Percentiles rank a stretch among this genome's conserved stretches.
These are phyloP conservation scores for Fraxinus americana DNA, from an alignment of 257 asterid genomes.

Conservation along the genomic window DNA sequence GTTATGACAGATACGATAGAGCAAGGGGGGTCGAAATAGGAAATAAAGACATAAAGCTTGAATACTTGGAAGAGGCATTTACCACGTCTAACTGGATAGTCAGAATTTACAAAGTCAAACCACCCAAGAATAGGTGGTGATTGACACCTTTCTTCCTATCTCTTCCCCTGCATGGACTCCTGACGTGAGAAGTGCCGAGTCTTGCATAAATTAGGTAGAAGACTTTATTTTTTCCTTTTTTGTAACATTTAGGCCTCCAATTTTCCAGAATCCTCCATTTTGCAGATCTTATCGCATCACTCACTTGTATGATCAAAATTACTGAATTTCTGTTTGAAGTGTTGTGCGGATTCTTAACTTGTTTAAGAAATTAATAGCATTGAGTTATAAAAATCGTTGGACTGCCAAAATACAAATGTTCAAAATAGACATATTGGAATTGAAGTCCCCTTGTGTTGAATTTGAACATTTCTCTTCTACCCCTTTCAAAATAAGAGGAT, in stretches of 20 bases:
- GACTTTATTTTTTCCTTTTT: constrained; percentile 5
- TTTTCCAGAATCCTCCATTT: constrained; percentile 2
- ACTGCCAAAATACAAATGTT: not conserved
- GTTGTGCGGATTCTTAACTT: not conserved
- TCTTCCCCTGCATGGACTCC: constrained; percentile 29
- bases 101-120: constrained; percentile 92
- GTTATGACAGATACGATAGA: constrained; percentile 71
- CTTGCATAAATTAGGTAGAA: constrained; percentile 28
- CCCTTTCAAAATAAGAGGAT: not conserved
- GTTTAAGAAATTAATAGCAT: not conserved
- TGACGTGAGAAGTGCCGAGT: constrained; percentile 34
- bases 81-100: constrained; percentile 98
- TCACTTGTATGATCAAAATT: not conserved
- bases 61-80: constrained; percentile 92
- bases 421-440: not conserved
- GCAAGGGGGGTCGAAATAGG: constrained; percentile 99
- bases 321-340: not conserved
- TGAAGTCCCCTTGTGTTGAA: not conserved
- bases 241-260: constrained; percentile 6
- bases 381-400: not conserved
- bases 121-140: constrained; percentile 93
- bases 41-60: constrained; percentile 88
- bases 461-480: not conserved
- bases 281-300: constrained; percentile 2
- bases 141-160: not conserved